Conservation (phyloP, 2,329 filamentous ascomycete genomes). For the Drechslerella coelobrocha region DNA sequence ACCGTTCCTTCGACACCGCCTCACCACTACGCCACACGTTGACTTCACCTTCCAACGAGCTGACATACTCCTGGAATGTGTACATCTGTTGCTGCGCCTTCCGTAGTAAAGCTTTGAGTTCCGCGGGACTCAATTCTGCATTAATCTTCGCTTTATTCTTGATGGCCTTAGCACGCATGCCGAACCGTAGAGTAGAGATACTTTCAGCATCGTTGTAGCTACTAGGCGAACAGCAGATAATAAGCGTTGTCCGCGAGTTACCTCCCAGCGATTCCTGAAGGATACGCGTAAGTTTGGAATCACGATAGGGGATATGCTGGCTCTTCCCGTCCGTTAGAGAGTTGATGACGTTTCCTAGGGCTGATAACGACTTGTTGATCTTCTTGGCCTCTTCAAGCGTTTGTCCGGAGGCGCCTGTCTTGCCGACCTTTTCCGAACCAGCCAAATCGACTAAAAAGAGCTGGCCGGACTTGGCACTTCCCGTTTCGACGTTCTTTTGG, state of each 20-base stretch:
- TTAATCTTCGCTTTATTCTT: constrained; percentile 99
- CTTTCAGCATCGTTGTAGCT: constrained; percentile 98
- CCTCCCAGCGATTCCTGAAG: constrained; percentile 97
- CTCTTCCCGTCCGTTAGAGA: constrained; percentile 94
- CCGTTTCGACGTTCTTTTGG: constrained; percentile 89
- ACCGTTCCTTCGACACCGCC: constrained; percentile 83
- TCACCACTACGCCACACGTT: constrained; percentile 88
- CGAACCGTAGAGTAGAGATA: constrained; percentile 95
- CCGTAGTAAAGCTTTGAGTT: constrained; percentile 90
- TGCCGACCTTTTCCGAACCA: constrained; percentile 92
- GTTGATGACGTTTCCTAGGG: constrained; percentile 96
- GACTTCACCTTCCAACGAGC: constrained; percentile 82
- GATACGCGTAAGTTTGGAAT: constrained; percentile 93
- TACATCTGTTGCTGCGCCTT: constrained; percentile 90
- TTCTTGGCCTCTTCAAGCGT: constrained; percentile 93
- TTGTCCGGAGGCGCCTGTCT: constrained; percentile 95
- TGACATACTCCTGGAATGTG: constrained; percentile 85
- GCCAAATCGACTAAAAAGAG: constrained; percentile 97
- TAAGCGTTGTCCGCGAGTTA: constrained; percentile 99
- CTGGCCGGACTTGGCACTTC: constrained; percentile 88
- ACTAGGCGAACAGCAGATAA: constrained; percentile 95
- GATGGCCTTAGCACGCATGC: constrained; percentile 98
- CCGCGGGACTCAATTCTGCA: constrained; percentile 91
- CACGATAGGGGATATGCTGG: constrained; percentile 97
- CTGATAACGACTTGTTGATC: constrained; percentile 97